phyloP scores from a whole-genome alignment of 106 monocot genomes.

The Hemerocallis citrina region DNA sequence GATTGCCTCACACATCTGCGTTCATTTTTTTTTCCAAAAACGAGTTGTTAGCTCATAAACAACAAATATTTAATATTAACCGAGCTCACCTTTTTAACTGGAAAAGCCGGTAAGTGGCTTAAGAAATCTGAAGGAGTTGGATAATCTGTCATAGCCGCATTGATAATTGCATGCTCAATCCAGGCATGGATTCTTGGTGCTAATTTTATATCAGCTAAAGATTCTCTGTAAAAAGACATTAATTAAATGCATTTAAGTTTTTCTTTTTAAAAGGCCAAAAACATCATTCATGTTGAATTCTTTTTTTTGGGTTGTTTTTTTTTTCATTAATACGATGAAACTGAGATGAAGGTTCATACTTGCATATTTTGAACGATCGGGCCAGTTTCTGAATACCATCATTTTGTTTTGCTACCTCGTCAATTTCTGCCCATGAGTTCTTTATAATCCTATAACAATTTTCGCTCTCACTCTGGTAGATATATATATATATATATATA shows the following conservation, averaged over 20 bases:
- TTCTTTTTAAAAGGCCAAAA: too few species aligned
- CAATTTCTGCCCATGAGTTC: slow-evolving; percentile 34
- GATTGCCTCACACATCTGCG: slow-evolving; percentile 48
- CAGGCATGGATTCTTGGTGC: neutral
- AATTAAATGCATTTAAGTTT: too few species aligned
- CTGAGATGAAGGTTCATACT: slow-evolving; percentile 12
- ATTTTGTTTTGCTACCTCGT: neutral
- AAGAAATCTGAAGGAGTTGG: slow-evolving; percentile 35
- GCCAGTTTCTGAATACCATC: slow-evolving; percentile 13
- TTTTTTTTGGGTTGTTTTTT: too few species aligned
- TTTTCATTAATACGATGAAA: too few species aligned
- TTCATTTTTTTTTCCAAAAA: neutral
- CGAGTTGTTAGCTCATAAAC: neutral
- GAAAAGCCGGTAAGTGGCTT: slow-evolving; percentile 29
- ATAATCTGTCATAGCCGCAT: slow-evolving; percentile 43
- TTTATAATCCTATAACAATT: slow-evolving; percentile 41
- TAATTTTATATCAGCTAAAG: neutral
- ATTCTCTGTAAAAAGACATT: neutral
- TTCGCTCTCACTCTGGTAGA: slow-evolving; percentile 31
- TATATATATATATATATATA: too few species aligned
- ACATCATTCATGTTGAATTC: too few species aligned
- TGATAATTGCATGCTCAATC: slow-evolving; percentile 20
- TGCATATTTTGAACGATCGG: slow-evolving; percentile 32
- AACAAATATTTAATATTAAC: neutral
- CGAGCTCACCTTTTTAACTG: slow-evolving; percentile 28